These are phyloP conservation scores for Trichoderma parareesei DNA, from an alignment of 495 filamentous ascomycete species.

Conservation along the genomic window DNA sequence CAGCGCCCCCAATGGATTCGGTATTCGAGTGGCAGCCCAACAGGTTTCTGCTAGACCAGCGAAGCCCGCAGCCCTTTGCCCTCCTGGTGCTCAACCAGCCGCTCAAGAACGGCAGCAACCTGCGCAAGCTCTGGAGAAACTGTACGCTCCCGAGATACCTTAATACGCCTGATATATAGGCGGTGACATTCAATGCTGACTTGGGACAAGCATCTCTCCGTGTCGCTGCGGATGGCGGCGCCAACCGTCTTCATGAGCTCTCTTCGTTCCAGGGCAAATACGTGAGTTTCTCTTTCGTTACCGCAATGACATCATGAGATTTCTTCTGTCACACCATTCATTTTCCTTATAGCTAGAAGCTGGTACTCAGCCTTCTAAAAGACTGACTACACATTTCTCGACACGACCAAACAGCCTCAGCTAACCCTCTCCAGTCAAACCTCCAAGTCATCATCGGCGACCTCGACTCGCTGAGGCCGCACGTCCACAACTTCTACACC, in stretches of 20 bases:
- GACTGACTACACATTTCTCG: too few relatives aligned
- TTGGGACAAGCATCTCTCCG: constrained; percentile 40
- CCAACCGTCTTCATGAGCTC: constrained; percentile 67
- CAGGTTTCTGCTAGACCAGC: constrained; percentile 24
- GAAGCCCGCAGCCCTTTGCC: constrained; percentile 34
- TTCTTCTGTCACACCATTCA: too few relatives aligned
- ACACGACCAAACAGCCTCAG: constrained; percentile 15
- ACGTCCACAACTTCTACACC: constrained; percentile 53
- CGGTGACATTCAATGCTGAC: constrained; percentile 14
- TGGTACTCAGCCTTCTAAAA: too few relatives aligned
- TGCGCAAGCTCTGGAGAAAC: constrained; percentile 46
- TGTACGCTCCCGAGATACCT: constrained; percentile 33
- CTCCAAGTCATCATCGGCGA: constrained; percentile 76
- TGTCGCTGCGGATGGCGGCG: constrained; percentile 85
- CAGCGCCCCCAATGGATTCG: constrained; percentile 11
- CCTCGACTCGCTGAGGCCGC: constrained; percentile 66
- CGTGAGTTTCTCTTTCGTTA: not conserved
- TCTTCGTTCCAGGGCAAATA: constrained; percentile 11
- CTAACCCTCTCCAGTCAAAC: constrained; percentile 29
- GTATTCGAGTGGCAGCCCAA: constrained; percentile 46
- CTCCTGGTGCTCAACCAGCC: constrained; percentile 68
- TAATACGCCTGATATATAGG: not conserved
- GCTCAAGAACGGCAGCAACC: constrained; percentile 44
- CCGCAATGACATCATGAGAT: not conserved
- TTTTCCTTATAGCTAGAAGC: too few relatives aligned